Percentiles rank a stretch among this genome's conserved stretches.
Evolutionary conservation across 2,329 filamentous ascomycete genomes (phyloP).

Genomic region (Sporothrix brunneoviolacea): DNA sequence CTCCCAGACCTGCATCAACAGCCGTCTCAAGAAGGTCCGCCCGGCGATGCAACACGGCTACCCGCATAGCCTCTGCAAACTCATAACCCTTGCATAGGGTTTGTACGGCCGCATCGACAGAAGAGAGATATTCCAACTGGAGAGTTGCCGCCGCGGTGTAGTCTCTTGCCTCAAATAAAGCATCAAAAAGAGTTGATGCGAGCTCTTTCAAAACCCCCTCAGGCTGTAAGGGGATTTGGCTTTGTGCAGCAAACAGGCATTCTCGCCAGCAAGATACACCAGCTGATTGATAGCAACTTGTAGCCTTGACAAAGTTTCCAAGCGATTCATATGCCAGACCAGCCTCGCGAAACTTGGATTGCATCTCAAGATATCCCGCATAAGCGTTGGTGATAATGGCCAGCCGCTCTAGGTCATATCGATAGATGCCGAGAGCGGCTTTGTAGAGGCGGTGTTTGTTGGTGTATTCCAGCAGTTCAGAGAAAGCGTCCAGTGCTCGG

Average conservation of each 20-base stretch:
- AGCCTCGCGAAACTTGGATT: constrained; percentile 76
- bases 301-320: constrained; percentile 64
- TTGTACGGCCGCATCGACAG: constrained; percentile 63
- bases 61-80: constrained; percentile 82
- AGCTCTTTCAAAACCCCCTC: constrained; percentile 56
- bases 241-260: constrained; percentile 70
- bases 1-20: constrained; percentile 72
- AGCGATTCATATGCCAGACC: constrained; percentile 89
- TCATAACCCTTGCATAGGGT: constrained; percentile 80
- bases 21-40: constrained; percentile 57
- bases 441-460: constrained; percentile 74
- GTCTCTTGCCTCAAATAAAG: constrained; percentile 76
- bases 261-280: constrained; percentile 79
- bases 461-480: constrained; percentile 71
- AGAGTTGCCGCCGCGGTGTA: constrained; percentile 74
- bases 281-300: constrained; percentile 74
- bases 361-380: constrained; percentile 66
- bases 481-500: constrained; percentile 64
- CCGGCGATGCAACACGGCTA: constrained; percentile 57
- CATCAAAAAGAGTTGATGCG: constrained; percentile 68
- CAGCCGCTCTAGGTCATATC: constrained; percentile 66
- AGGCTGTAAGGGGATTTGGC: constrained; percentile 35
- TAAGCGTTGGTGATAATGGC: constrained; percentile 68
- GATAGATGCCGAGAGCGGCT: constrained; percentile 71
- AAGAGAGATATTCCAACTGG: constrained; percentile 71